phyloP scores from a whole-genome alignment of 768 basidiomycete species.

The Tylopilus vinaceipallidus region DNA sequence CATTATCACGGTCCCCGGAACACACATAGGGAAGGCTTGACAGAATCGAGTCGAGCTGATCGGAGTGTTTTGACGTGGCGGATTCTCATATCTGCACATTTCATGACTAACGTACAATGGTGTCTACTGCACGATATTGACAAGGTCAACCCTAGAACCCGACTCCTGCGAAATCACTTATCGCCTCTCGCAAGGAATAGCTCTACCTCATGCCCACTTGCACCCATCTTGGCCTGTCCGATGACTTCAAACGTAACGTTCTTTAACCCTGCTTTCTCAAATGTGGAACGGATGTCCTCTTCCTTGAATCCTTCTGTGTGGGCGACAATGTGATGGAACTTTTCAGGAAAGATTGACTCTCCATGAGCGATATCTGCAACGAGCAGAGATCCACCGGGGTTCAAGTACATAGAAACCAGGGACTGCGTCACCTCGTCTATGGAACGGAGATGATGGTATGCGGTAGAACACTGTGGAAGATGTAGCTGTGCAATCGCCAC shows the following conservation, averaged over 20 bases:
- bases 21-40: too few species aligned
- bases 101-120: too few species aligned
- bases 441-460: constrained; percentile 63
- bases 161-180: constrained; percentile 23
- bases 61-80: too few species aligned
- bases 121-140: not conserved
- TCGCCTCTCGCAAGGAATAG: constrained; percentile 60
- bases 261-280: constrained; percentile 52
- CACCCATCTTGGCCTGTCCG: constrained; percentile 29
- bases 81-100: too few species aligned
- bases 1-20: too few species aligned
- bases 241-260: constrained; percentile 41
- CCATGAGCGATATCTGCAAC: constrained; percentile 51
- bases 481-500: not conserved
- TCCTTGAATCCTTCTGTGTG: constrained; percentile 55
- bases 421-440: constrained; percentile 48
- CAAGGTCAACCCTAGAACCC: not conserved
- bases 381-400: constrained; percentile 58
- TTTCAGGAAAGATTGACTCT: constrained; percentile 32
- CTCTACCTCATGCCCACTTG: constrained; percentile 34
- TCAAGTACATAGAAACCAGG: constrained; percentile 53
- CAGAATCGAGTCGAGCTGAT: too few species aligned
- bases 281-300: constrained; percentile 45
- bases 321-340: constrained; percentile 46
- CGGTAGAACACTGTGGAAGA: constrained; percentile 49